These are phyloP conservation scores for Epichloe uncinata DNA, from an alignment of 2,329 filamentous ascomycete species.

Conservation along the genomic window DNA sequence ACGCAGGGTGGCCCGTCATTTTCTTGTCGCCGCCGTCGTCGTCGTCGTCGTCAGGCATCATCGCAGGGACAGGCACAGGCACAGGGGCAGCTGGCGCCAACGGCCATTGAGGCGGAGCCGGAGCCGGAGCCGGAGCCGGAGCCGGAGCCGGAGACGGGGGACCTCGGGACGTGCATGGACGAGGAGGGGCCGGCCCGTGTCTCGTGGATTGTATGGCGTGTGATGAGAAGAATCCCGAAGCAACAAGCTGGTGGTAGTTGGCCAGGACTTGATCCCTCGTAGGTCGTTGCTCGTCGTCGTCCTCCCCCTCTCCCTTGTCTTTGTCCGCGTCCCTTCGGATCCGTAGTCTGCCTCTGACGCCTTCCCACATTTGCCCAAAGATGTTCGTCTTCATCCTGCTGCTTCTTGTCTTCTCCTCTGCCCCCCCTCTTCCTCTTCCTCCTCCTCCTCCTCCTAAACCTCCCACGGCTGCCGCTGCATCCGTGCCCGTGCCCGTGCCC, in stretches of 20 bases:
- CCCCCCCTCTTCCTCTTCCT: no score
- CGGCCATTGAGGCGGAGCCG: conserved; percentile 16
- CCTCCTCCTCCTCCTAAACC: no score
- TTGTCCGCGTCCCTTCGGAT: conserved; percentile 17
- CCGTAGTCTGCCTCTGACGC: conserved; percentile 20
- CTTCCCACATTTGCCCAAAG: conserved; percentile 26
- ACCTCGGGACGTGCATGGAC: conserved; percentile 1
- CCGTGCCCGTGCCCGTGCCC: background rate
- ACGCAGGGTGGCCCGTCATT: no score
- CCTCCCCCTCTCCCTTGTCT: conserved; percentile 5
- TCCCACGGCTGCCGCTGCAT: background rate
- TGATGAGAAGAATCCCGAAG: conserved; percentile 43
- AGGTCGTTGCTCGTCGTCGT: conserved; percentile 17
- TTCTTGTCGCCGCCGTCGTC: no score
- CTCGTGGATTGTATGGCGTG: conserved; percentile 45
- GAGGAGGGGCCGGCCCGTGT: conserved; percentile 2
- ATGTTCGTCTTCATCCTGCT: conserved; percentile 17
- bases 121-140: no score
- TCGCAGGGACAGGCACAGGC: background rate
- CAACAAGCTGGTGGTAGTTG: conserved; percentile 43
- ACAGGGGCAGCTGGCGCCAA: conserved; percentile 10
- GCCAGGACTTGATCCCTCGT: conserved; percentile 38
- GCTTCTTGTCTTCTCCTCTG: background rate
- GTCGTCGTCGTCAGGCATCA: no score
- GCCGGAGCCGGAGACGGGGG: no score